Evolutionary conservation across 495 filamentous ascomycete genomes (phyloP), one percentile per base, ranked within the genome.

Genomic region (Neurospora terricola): DNA sequence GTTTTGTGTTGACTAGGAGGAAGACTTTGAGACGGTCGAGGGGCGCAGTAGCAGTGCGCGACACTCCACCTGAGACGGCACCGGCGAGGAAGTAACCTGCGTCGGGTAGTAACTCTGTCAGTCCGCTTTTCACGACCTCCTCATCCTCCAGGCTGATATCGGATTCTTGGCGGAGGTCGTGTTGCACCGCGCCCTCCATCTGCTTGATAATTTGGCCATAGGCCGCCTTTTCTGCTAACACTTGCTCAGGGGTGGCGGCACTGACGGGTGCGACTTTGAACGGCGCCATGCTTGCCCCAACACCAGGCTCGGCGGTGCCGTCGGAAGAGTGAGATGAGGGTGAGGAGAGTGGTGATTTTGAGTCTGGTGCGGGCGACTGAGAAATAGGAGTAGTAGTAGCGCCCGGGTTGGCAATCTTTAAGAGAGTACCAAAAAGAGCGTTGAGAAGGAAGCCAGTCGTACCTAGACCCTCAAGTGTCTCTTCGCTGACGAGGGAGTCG

Each of bases 1-100:
- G 82, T 43, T 88, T 88, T 45, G 92, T 94, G 82, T 97, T 94
- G 27, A 96, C 95, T 77, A 99, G 97, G 59, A 99, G 90, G 81
- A 96, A 98, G 72, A 99, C 95, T 81, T 98, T 98, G 70, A 99
- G 88, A 76, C 96, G 94, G 83, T 99, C 96, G 81, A 99, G 89
- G 69, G 96, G 96, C 23, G 96, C 96, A 54, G 96, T 99, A 72
- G 92, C 90, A 80, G 96, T 97, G 74, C 96, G 89, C 73, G 94
- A 98, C 71, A 97, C 90, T 77, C 91, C 94, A 73, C 96, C 96
- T 75, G 96, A 94, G 71, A 97, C 84, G 75, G 93, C 96, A 82
- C 96, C 96, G 75, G 96, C 96, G 85, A 95, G 81, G 82, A 99
- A 99, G 84, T 99, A 99, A 86, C 95, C 95, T 97, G 93, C 82